Evolutionary conservation across 768 basidiomycete species (phyloP).

Genomic region (Trametes cinnabarina): DNA sequence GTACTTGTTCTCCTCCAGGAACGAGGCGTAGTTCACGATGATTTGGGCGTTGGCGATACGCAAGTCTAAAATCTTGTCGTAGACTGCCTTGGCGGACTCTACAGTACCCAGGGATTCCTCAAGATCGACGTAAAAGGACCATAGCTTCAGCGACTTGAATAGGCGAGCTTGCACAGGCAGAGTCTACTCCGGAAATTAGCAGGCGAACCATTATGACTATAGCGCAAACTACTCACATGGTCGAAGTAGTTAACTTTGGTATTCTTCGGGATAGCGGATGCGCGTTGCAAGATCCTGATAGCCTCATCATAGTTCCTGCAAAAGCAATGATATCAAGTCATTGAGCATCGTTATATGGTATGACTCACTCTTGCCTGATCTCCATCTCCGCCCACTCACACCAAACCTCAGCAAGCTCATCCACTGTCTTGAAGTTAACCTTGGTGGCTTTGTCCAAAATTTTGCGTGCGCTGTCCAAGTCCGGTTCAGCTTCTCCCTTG

Average conservation of each 20-base stretch:
- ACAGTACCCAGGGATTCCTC: constrained; percentile 97
- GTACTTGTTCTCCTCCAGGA: constrained; percentile 96
- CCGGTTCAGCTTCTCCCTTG: constrained; percentile 72
- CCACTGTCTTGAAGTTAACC: constrained; percentile 91
- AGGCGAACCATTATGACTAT: no score
- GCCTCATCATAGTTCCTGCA: constrained; percentile 96
- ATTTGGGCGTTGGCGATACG: constrained; percentile 98
- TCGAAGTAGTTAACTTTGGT: constrained; percentile 91
- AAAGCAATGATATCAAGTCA: constrained; percentile 12
- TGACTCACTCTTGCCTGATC: constrained; percentile 84
- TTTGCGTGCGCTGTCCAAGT: constrained; percentile 84
- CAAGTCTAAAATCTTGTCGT: constrained; percentile 94
- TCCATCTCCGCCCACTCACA: constrained; percentile 99
- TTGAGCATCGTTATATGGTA: not conserved
- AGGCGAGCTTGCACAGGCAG: constrained; percentile 84
- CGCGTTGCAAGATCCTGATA: constrained; percentile 94
- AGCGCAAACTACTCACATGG: constrained; percentile 55
- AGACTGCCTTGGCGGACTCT: constrained; percentile 86
- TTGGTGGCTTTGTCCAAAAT: constrained; percentile 91
- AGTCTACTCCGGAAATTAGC: no score
- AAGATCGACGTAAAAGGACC: constrained; percentile 98
- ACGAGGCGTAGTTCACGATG: constrained; percentile 95
- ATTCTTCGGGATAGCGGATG: constrained; percentile 86
- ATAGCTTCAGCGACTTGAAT: constrained; percentile 97
- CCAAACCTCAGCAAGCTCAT: constrained; percentile 98